A percentile compares a stretch with the other conserved stretches of the same genome.
Conservation (phyloP, 2,329 filamentous ascomycete species). For the Sarocladium brachiariae region DNA sequence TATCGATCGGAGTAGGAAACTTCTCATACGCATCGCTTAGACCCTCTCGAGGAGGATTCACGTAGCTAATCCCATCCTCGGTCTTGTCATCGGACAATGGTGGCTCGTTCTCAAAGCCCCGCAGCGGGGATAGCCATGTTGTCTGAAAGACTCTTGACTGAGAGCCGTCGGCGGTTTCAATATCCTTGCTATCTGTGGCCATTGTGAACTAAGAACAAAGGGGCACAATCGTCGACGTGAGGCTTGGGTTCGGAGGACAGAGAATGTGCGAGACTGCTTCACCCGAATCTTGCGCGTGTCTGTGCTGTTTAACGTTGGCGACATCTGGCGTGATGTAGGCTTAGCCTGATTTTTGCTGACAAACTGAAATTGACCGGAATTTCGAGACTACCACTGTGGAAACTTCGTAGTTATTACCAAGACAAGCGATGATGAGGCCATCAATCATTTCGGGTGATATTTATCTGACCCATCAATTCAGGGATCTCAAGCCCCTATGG, state of each 20-base stretch:
- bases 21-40: conserved; percentile 62
- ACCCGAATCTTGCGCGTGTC: too few relatives aligned
- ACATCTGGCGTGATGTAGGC: neutral
- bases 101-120: conserved; percentile 49
- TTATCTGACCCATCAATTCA: too few relatives aligned
- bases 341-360: conserved; percentile 1
- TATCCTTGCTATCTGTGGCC: neutral
- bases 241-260: too few relatives aligned
- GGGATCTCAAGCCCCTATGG: too few relatives aligned
- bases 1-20: conserved; percentile 63
- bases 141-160: neutral
- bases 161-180: neutral
- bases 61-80: conserved; percentile 70
- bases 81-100: conserved; percentile 51
- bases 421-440: too few relatives aligned
- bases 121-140: conserved; percentile 41
- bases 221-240: neutral
- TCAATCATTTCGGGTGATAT: too few relatives aligned
- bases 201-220: neutral
- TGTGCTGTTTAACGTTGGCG: neutral
- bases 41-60: conserved; percentile 55
- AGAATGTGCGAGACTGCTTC: too few relatives aligned
- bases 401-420: too few relatives aligned
- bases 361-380: neutral
- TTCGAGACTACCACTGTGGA: too few relatives aligned